Base-by-base conservation (phyloP, 108 stramenopile species). In the Nannochloropsis gaditana region DNA sequence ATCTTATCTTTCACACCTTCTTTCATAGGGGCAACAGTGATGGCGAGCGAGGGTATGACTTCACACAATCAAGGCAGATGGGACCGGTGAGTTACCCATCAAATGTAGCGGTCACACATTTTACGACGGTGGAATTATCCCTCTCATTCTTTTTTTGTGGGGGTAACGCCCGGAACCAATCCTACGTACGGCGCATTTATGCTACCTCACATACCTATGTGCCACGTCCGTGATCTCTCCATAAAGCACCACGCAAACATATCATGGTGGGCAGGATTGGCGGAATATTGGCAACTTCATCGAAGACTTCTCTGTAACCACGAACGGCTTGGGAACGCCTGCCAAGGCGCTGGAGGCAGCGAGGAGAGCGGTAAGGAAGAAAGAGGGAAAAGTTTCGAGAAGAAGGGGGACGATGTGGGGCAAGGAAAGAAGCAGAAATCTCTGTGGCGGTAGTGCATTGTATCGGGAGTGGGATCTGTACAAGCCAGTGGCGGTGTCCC, bases 241-340 rank as follows among this genome's bases (percentile, higher is more conserved):
- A 9, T 9, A 17, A 83, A 89, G 88, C 45, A 86, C 88, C 9
- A 89, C 88, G 9, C 88, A 89, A 85, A 89, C 88, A 1, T 89
- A 85, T 59, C 88, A 89, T 79, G 88, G 88, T 43, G 88, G 88
- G 3, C 88, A 89, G 41, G 88, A 89, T 31, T 89, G 88, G 88
- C 81, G 81, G 31, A 82, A 83, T 79, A 47, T 85, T 9, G 83
- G 45, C 4, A 89, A 89, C 85, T 89, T 89, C 21, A 79, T 85
- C 15, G 85, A 86, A 43, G 88, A 89, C 79, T 89, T 89, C 45
- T 86, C 85, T 31, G 88, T 89, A 5, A 89, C 88, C 9, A 89
- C 88, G 9, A 89, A 89, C 31, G 88, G 85, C n/a, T 83, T 89
- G 19, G 88, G 88, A 41, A 89, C 88, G 9, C 88, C 88, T 9